Evolutionary conservation across 2,329 filamentous ascomycete species (phyloP).

Genomic region (Neopestalotiopsis sp.): DNA sequence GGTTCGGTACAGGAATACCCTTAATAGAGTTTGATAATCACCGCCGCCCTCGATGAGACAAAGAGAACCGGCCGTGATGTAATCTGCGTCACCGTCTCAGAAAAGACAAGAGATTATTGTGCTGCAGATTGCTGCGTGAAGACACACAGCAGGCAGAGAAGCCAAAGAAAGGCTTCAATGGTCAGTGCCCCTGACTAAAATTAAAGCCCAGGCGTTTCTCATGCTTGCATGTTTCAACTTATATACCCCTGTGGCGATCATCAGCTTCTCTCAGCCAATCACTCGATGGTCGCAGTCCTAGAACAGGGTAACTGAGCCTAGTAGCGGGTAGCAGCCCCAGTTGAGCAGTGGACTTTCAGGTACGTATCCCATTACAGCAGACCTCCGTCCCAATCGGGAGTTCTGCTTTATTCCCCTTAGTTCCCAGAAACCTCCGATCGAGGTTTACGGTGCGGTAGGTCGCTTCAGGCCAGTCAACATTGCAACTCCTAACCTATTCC

Average conservation of each 20-base stretch:
- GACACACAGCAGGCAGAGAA: background rate
- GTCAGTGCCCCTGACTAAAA: slow-evolving; percentile 16
- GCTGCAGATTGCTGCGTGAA: background rate
- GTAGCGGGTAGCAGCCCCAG: background rate
- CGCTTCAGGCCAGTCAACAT: background rate
- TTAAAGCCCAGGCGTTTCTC: slow-evolving; percentile 8
- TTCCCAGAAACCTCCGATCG: background rate
- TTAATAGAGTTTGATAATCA: slow-evolving; percentile 1
- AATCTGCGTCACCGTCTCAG: background rate
- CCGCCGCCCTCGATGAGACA: background rate
- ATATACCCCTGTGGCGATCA: background rate
- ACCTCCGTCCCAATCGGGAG: background rate
- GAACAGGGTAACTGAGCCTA: slow-evolving; percentile 1
- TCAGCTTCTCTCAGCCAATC: slow-evolving; percentile 8
- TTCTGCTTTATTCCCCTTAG: background rate
- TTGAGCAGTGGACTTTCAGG: background rate
- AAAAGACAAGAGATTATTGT: background rate
- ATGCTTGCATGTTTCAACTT: slow-evolving; percentile 15
- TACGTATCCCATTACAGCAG: background rate
- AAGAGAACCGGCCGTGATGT: background rate
- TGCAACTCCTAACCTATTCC: background rate
- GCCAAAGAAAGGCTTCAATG: background rate
- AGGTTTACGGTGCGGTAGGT: background rate
- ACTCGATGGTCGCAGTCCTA: background rate
- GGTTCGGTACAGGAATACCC: slow-evolving; percentile 3